Conservation (phyloP, 73 alveolate species). For the Breviolum minutum region DNA sequence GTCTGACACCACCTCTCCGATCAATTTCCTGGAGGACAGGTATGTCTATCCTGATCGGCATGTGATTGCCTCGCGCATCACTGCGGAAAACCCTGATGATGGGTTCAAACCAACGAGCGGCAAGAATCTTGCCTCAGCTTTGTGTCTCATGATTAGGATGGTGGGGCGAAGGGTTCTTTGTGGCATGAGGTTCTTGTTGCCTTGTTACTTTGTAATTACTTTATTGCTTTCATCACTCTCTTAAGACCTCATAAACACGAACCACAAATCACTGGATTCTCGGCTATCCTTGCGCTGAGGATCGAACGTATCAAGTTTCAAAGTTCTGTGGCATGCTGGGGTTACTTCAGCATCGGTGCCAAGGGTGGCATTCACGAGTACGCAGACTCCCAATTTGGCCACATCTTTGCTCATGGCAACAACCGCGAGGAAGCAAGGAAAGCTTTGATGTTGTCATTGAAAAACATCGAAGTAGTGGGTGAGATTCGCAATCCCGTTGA, state of each 20-base stretch:
- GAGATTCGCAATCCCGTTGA: conserved; percentile 94
- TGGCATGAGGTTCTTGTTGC: background rate
- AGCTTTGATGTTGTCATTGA: conserved; percentile 76
- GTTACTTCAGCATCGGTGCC: conserved; percentile 91
- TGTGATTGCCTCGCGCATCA: conserved; percentile 92
- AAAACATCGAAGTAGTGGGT: conserved; percentile 53
- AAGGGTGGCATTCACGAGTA: conserved; percentile 93
- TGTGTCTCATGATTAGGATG: background rate
- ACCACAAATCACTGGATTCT: background rate
- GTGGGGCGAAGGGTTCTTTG: background rate
- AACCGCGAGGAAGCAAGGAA: conserved; percentile 89
- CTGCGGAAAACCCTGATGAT: conserved; percentile 95
- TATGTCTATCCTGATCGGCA: conserved; percentile 88
- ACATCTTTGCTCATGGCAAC: conserved; percentile 81
- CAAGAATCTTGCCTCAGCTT: background rate
- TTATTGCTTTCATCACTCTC: background rate
- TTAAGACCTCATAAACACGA: background rate
- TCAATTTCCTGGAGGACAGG: conserved; percentile 73
- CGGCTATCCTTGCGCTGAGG: background rate
- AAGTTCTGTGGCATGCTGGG: conserved; percentile 92
- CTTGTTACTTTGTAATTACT: no score
- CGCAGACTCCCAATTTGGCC: conserved; percentile 95
- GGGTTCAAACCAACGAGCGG: conserved; percentile 95
- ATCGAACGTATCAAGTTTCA: conserved; percentile 71
- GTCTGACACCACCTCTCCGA: conserved; percentile 72